Evolutionary conservation across 140 eudicot species (phyloP).

Genomic region (Oenanthe javanica): DNA sequence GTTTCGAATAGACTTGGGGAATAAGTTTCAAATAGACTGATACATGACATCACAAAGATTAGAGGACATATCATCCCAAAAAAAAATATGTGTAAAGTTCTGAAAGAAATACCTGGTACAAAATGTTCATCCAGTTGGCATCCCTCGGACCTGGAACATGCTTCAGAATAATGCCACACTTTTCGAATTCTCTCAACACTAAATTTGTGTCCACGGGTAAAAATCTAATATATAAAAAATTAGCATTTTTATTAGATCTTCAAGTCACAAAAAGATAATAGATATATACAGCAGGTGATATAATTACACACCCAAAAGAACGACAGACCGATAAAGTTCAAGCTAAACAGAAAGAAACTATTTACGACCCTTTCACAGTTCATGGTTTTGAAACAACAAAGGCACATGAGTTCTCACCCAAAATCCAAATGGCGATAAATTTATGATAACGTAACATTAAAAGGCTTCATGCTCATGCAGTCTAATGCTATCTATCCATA

Average conservation of each 20-base stretch:
- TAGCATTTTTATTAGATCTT: not conserved
- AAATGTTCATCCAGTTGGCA: slow-evolving; percentile 98
- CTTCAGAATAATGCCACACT: slow-evolving; percentile 76
- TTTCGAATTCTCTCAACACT: slow-evolving; percentile 91
- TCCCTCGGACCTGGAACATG: slow-evolving; percentile 93
- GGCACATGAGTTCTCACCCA: not conserved
- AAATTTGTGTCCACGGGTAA: slow-evolving; percentile 84
- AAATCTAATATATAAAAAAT: slow-evolving; percentile 42
- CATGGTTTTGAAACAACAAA: not conserved
- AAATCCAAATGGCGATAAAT: not conserved
- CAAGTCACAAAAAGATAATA: not conserved
- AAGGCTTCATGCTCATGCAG: not conserved
- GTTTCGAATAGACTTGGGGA: too few species aligned
- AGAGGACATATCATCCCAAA: not conserved
- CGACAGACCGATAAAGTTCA: not conserved
- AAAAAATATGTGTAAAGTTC: not conserved
- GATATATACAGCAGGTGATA: not conserved
- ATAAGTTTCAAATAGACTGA: not conserved
- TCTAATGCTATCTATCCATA: not conserved
- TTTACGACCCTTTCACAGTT: not conserved
- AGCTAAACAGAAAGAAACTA: not conserved
- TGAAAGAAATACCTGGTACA: slow-evolving; percentile 60
- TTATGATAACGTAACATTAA: not conserved
- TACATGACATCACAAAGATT: not conserved
- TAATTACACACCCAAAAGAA: not conserved